Conservation (phyloP, 345 rosid species). For the Bruguiera sexangula region DNA sequence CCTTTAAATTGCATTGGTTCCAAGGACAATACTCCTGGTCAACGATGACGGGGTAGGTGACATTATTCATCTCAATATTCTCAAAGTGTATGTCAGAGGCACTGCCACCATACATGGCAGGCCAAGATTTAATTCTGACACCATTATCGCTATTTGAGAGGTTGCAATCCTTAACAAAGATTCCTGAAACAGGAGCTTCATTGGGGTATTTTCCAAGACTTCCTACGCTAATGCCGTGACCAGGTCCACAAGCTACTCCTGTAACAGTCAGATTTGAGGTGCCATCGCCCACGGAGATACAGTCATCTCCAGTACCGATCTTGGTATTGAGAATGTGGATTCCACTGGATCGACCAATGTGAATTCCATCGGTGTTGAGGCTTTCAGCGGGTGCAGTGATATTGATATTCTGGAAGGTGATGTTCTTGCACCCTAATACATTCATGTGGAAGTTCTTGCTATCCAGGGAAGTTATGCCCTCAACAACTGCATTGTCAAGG, state of each 20-base stretch:
- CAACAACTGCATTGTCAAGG: conserved; percentile 15
- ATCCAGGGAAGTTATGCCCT: conserved; percentile 36
- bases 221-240: conserved; percentile 58
- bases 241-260: conserved; percentile 49
- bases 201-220: conserved; percentile 49
- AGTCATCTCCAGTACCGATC: conserved; percentile 53
- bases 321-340: conserved; percentile 21
- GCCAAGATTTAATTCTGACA: conserved; percentile 60
- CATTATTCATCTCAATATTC: conserved; percentile 49
- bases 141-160: conserved; percentile 43
- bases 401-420: conserved; percentile 26
- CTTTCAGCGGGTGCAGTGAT: conserved; percentile 40
- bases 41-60: conserved; percentile 43
- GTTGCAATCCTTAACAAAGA: conserved; percentile 37
- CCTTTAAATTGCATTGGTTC: conserved; percentile 37
- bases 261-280: conserved; percentile 26
- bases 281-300: conserved; percentile 56
- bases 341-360: conserved; percentile 39
- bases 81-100: conserved; percentile 44
- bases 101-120: conserved; percentile 28
- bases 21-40: conserved; percentile 52
- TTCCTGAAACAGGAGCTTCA: conserved; percentile 46
- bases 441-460: conserved; percentile 50
- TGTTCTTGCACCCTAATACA: conserved; percentile 35
- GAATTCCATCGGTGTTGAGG: conserved; percentile 60